Conservation (phyloP, 2,329 filamentous ascomycete genomes). For the Arthrobotrys musiformis region DNA sequence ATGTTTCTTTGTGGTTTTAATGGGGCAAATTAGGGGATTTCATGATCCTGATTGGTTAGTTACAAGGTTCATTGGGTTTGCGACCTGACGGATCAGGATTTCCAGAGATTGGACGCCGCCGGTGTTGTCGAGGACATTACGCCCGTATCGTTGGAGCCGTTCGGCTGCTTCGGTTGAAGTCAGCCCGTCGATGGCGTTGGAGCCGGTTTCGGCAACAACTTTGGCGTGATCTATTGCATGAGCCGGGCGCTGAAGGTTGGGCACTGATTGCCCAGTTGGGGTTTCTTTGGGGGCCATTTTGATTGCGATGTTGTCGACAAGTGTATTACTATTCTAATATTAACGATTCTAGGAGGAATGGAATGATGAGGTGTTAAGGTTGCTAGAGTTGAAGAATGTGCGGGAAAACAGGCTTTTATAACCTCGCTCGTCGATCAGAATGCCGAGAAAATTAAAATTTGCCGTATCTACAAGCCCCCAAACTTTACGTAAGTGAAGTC, state of each 20-base stretch:
- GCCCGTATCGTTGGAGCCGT: conserved; percentile 71
- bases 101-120: conserved; percentile 75
- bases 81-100: conserved; percentile 76
- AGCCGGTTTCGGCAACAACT: conserved; percentile 66
- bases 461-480: neutral
- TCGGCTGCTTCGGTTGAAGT: conserved; percentile 71
- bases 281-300: neutral
- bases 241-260: neutral
- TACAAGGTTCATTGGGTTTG: conserved; percentile 78
- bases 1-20: neutral
- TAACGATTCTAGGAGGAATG: neutral
- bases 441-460: conserved; percentile 1
- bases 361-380: neutral
- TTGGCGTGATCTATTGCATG: conserved; percentile 12
- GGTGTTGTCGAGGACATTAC: conserved; percentile 77
- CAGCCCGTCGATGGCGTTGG: conserved; percentile 75
- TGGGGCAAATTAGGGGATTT: neutral
- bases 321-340: neutral
- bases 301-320: neutral
- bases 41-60: conserved; percentile 17
- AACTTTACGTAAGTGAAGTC: conserved; percentile 5
- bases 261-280: neutral
- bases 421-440: neutral
- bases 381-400: neutral
- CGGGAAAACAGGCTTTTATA: neutral